Evolutionary conservation across 345 rosid genomes (phyloP), one percentile per base, ranked within the genome.

Genomic region (Pugionium dolabratum): DNA sequence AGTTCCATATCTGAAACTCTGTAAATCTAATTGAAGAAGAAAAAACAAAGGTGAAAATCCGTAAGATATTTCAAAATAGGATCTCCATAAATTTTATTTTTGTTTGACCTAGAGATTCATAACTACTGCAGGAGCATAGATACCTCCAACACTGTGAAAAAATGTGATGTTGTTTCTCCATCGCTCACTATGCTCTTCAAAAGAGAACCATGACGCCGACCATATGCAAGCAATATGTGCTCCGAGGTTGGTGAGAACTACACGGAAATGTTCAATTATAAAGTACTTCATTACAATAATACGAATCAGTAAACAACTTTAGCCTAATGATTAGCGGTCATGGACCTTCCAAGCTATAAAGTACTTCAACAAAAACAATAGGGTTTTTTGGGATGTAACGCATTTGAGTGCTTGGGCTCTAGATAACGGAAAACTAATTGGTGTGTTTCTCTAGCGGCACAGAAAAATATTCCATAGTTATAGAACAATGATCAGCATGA

Each of bases 1-100:
- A 91, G 84, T 73, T 89, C 94, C 96, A 91, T 88, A 66, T 88
- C 91, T 39, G 94, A 86, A 75, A 91, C 96, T 85, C 96, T 84
- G 71, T 85, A 91, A 26, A 91, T 86, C 97, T 91, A 78, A 72
- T 64, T 80, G 28, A 86, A 36, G 27, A 66, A 18, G 52, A 30
- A 2, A 53, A 44, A 18, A 5, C 26, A 2, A 52, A 10, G 6
- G 31, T 37, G 33, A 4, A 39, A 59, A 39, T 59, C 9, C 42
- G 11, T 27, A 43, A 34, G 28, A 5, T 29, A 34, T 59, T 34
- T 28, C 37, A 51, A 43, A 37, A 34, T 50, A 57, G 37, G 39
- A 53, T 45, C 48, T 28, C 6, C 53, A 54, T n/a, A 35, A 27
- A 27, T 8, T 33, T 27, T 26, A 25, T 4, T 33, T 51, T 63